Percentiles rank a stretch among this genome's conserved stretches.
Evolutionary conservation across 331 rosid species (phyloP).

Genomic region (Arachis monticola): DNA sequence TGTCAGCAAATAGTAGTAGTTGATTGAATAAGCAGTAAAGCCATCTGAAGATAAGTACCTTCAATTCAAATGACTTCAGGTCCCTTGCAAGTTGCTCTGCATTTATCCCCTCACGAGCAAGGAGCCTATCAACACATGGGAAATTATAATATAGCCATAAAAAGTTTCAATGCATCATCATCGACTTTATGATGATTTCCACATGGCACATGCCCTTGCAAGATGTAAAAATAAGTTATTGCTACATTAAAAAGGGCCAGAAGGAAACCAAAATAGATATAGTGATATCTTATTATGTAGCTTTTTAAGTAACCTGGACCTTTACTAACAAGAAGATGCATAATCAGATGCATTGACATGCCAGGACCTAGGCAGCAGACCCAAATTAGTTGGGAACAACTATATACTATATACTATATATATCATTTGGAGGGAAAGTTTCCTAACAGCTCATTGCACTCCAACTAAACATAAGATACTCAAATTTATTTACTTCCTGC

Average conservation of each 20-base stretch:
- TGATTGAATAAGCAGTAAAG: not conserved
- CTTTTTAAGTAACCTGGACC: not conserved
- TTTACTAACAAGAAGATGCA: not conserved
- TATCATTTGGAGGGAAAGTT: no score
- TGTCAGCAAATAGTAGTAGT: slow-evolving; percentile 27
- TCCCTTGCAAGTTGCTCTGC: slow-evolving; percentile 99
- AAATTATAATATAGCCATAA: slow-evolving; percentile 7
- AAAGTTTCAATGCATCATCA: not conserved
- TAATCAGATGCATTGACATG: not conserved
- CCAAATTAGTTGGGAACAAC: slow-evolving; percentile 8
- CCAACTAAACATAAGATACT: slow-evolving; percentile 20
- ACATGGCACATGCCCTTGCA: slow-evolving; percentile 5
- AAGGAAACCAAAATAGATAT: slow-evolving; percentile 3
- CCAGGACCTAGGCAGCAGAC: not conserved
- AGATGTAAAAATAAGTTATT: not conserved
- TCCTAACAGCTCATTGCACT: not conserved
- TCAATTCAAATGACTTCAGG: slow-evolving; percentile 95
- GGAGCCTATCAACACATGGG: slow-evolving; percentile 65
- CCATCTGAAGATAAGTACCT: slow-evolving; percentile 50
- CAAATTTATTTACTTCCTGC: not conserved
- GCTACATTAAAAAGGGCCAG: not conserved
- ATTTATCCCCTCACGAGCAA: slow-evolving; percentile 97
- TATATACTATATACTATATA: not conserved
- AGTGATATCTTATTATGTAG: not conserved
- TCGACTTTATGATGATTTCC: not conserved